A percentile compares a stretch with the other conserved stretches of the same genome.
Evolutionary conservation across 2,329 filamentous ascomycete genomes (phyloP).

Genomic region (Ophiocordyceps camponoti-floridani): DNA sequence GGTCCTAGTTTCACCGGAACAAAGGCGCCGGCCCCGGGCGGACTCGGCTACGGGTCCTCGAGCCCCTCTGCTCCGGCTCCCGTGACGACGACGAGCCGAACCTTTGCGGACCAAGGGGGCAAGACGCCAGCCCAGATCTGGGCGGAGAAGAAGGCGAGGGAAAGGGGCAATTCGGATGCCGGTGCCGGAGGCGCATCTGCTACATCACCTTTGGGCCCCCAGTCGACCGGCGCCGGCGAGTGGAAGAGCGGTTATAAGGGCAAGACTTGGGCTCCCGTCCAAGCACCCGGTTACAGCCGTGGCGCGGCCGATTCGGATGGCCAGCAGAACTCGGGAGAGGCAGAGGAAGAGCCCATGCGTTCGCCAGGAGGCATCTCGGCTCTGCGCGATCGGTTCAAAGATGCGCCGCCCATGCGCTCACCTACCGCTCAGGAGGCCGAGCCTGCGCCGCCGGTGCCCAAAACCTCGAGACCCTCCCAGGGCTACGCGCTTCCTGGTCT

Average conservation of each 20-base stretch:
- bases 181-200: slow-evolving; percentile 22
- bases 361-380: slow-evolving; percentile 50
- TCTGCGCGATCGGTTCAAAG: slow-evolving; percentile 69
- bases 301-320: slow-evolving; percentile 29
- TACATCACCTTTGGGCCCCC: slow-evolving; percentile 40
- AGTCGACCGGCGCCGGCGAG: slow-evolving; percentile 53
- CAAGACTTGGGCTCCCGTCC: slow-evolving; percentile 77
- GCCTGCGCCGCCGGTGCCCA: slow-evolving; percentile 29
- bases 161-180: slow-evolving; percentile 34
- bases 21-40: slow-evolving; percentile 66
- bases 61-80: slow-evolving; percentile 35
- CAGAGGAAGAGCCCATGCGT: slow-evolving; percentile 32
- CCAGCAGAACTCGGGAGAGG: slow-evolving; percentile 47
- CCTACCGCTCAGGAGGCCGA: slow-evolving; percentile 17
- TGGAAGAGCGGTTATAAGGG: slow-evolving; percentile 89
- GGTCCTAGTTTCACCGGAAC: slow-evolving; percentile 65
- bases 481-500: slow-evolving; percentile 68
- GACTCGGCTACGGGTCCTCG: slow-evolving; percentile 43
- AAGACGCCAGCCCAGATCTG: slow-evolving; percentile 95
- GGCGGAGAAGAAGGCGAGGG: slow-evolving; percentile 89
- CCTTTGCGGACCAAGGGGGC: slow-evolving; percentile 84
- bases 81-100: slow-evolving; percentile 69
- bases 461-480: slow-evolving; percentile 51
- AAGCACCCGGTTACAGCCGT: slow-evolving; percentile 47
- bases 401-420: slow-evolving; percentile 48